Percentiles rank a stretch among this genome's conserved stretches.
phyloP scores from a whole-genome alignment of 2,329 filamentous ascomycete genomes.

The Eurotiales sp. region DNA sequence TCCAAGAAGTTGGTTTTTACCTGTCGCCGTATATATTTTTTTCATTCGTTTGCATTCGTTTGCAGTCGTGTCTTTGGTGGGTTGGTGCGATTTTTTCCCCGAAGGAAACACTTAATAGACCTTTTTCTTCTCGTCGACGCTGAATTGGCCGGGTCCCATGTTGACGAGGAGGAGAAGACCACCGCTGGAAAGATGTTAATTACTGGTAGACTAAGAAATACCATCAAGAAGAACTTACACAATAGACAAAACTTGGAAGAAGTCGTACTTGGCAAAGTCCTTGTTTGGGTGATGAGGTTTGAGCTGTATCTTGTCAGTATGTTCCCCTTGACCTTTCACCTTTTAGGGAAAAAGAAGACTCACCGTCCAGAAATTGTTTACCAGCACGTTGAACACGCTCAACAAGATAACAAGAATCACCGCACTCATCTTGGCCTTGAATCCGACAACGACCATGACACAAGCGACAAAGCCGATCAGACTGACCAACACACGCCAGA shows the following conservation, averaged over 20 bases:
- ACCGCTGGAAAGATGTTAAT: conserved; percentile 51
- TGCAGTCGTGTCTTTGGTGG: neutral
- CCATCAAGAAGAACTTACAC: conserved; percentile 61
- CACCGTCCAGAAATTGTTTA: conserved; percentile 99
- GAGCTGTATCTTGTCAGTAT: conserved; percentile 54
- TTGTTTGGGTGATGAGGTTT: conserved; percentile 98
- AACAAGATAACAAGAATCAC: conserved; percentile 92
- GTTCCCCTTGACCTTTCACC: neutral
- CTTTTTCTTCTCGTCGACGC: conserved; percentile 99
- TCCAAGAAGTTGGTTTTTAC: neutral
- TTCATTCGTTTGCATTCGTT: neutral
- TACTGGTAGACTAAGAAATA: too few species aligned
- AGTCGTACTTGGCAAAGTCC: conserved; percentile 99
- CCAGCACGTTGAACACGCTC: conserved; percentile 92
- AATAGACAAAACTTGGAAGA: conserved; percentile 99
- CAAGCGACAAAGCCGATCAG: conserved; percentile 83
- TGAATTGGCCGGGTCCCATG: conserved; percentile 96
- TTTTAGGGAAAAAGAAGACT: conserved; percentile 36
- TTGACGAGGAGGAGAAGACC: conserved; percentile 95
- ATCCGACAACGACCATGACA: conserved; percentile 97
- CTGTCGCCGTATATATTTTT: conserved; percentile 8
- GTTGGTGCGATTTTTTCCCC: neutral
- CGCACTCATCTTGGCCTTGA: conserved; percentile 99
- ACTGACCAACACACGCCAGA: conserved; percentile 83
- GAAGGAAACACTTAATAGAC: conserved; percentile 66